Percentiles rank a stretch among this genome's conserved stretches.
phyloP scores from a whole-genome alignment of 2,329 filamentous ascomycete genomes.

The Hirsutella minnesotensis region DNA sequence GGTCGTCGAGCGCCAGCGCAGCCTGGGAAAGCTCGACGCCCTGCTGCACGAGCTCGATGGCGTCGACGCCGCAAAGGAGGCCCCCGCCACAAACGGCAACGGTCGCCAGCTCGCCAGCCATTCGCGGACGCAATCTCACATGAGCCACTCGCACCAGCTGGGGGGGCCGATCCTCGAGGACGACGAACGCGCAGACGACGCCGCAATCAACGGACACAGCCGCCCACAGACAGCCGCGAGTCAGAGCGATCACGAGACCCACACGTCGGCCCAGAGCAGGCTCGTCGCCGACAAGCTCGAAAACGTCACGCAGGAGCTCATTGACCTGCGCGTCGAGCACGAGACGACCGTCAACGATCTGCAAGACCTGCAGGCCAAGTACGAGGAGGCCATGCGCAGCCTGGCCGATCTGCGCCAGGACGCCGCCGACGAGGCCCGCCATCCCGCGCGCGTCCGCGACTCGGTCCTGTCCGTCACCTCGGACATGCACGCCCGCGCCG shows the following conservation, averaged over 20 bases:
- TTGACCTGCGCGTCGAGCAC: constrained; percentile 83
- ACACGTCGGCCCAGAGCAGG: constrained; percentile 68
- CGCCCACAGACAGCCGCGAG: background rate
- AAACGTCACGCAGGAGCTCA: constrained; percentile 78
- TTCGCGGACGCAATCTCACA: constrained; percentile 40
- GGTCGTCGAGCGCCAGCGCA: constrained; percentile 88
- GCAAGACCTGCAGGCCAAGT: constrained; percentile 73
- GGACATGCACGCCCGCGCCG: constrained; percentile 44
- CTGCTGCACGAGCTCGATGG: constrained; percentile 83
- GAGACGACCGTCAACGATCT: constrained; percentile 73
- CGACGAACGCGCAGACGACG: constrained; percentile 35
- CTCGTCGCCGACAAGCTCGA: constrained; percentile 91
- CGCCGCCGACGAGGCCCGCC: constrained; percentile 65
- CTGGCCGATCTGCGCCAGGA: constrained; percentile 75
- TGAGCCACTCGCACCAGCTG: constrained; percentile 41
- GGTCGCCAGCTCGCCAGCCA: constrained; percentile 37
- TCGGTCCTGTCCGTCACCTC: constrained; percentile 43
- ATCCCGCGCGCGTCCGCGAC: constrained; percentile 42
- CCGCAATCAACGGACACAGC: constrained; percentile 5
- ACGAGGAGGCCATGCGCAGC: constrained; percentile 75
- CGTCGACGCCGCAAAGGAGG: constrained; percentile 44
- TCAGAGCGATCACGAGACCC: constrained; percentile 31
- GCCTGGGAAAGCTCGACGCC: constrained; percentile 87
- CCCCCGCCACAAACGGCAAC: constrained; percentile 19
- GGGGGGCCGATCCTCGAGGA: constrained; percentile 44